These are phyloP conservation scores for Fonsecaea erecta DNA, from an alignment of 2,329 filamentous ascomycete genomes.

Conservation along the genomic window DNA sequence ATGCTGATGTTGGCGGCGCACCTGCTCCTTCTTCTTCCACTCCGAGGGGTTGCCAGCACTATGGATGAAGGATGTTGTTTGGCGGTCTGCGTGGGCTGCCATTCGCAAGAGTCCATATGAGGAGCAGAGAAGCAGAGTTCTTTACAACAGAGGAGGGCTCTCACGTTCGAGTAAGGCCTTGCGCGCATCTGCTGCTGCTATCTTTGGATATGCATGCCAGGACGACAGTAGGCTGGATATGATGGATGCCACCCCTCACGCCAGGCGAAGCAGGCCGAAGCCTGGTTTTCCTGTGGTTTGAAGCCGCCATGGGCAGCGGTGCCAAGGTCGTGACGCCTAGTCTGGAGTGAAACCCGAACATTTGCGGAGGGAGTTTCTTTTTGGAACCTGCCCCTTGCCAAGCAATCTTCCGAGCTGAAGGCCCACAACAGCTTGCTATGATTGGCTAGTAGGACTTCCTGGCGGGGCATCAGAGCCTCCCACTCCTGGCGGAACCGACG, in stretches of 20 bases:
- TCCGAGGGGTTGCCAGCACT: constrained; percentile 3
- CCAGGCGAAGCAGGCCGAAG: not conserved
- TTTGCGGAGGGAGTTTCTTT: not conserved
- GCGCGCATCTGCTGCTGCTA: not conserved
- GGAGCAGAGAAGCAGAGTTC: not conserved
- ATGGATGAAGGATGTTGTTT: not conserved
- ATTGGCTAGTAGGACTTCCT: not conserved
- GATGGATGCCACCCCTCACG: not conserved
- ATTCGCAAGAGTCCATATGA: not conserved
- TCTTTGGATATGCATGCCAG: not conserved
- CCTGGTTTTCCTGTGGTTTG: not conserved
- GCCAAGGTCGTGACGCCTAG: not conserved
- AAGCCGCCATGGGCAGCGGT: not conserved
- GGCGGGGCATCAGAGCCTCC: not conserved
- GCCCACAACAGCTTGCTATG: not conserved
- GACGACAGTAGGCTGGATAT: not conserved
- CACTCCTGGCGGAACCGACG: not conserved
- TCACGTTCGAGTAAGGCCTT: not conserved
- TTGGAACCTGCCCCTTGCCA: not conserved
- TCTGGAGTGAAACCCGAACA: not conserved
- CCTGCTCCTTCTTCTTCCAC: constrained; percentile 13
- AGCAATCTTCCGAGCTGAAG: not conserved
- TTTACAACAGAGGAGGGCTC: not conserved
- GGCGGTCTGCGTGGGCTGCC: not conserved
- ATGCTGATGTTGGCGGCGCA: constrained; percentile 18